Evolutionary conservation across 2,329 filamentous ascomycete species (phyloP), one percentile per base, ranked within the genome.

Genomic region (Botryotinia calthae): DNA sequence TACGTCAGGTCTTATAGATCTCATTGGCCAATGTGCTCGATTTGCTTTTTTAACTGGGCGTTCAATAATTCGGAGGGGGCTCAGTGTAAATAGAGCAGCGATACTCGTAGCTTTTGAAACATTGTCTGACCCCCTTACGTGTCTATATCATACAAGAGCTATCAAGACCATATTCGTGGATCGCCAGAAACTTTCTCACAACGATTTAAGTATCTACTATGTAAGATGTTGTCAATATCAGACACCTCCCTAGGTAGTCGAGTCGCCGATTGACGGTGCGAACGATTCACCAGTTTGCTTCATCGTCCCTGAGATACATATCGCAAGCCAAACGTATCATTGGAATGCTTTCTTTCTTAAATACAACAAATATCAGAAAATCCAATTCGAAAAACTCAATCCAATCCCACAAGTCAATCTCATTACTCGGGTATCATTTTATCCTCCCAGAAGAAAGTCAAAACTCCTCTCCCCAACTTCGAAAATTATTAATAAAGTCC

Each of bases 391-490:
- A 22, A n/a, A 20, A 31, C 40, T 70, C 44, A 62, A 46, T 42
- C 58, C 22, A 44, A 31, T 10, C n/a, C 59, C 25, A 28, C 34
- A 63, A 48, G 42, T 42, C 58, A 54, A 9, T 56, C 51, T 56
- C 51, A 56, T 56, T 31, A 75, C 48, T 58, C 54, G 77, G 77
- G 77, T 78, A 78, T 79, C 77, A 75, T 74, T 73, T 31, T 59
- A 73, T 71, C 64, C 63, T 72, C 67, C 66, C 51, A 54, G 37
- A 31, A 44, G 14, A 20, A 56, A 44, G 22, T 58, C 34, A 56
- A 68, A 68, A 70, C 56, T 61, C 58, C 44, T 51, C 59, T 72
- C 65, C 37, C 68, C 54, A 70, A 34, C 25, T 42, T 68, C n/a
- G 10, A 68, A 58, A 56, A 42, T 44, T 44, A 56, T 25, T 44